A percentile compares a stretch with the other conserved stretches of the same genome.
Conservation (phyloP, 139 green algal genomes). For the Chlorella vulgaris region DNA sequence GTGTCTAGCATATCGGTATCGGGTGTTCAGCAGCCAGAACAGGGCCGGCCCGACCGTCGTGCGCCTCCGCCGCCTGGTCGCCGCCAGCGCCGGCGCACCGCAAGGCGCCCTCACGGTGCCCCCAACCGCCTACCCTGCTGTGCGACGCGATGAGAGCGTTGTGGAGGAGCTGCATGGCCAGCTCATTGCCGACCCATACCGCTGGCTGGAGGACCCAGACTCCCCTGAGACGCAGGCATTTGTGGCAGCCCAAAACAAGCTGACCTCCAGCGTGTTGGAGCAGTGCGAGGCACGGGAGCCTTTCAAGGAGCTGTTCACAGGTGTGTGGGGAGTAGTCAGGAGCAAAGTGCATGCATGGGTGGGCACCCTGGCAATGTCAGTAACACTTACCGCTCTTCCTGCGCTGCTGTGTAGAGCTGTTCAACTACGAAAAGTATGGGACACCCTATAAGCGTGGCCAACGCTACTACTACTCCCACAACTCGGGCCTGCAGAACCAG, state of each 20-base stretch:
- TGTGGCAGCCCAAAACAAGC: constrained; percentile 81
- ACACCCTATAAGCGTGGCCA: constrained; percentile 66
- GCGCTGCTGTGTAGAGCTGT: constrained; percentile 3
- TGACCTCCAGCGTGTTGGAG: constrained; percentile 75
- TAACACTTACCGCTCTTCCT: not conserved
- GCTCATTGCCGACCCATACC: constrained; percentile 60
- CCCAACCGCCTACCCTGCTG: constrained; percentile 62
- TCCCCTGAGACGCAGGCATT: constrained; percentile 73
- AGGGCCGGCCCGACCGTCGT: too few relatives aligned
- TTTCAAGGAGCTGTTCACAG: constrained; percentile 67
- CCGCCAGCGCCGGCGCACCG: constrained; percentile 56
- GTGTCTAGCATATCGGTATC: not conserved
- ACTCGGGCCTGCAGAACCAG: constrained; percentile 88
- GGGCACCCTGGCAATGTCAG: not conserved
- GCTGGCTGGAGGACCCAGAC: constrained; percentile 92
- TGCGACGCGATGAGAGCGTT: constrained; percentile 69
- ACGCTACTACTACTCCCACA: constrained; percentile 87
- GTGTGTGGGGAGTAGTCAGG: constrained; percentile 18
- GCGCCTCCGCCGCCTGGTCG: too few relatives aligned
- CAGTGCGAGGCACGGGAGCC: constrained; percentile 64
- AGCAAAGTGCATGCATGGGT: not conserved
- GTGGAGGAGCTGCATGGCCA: constrained; percentile 77
- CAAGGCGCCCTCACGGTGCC: constrained; percentile 57
- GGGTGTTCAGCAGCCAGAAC: too few relatives aligned
- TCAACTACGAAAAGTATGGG: constrained; percentile 82